These are phyloP conservation scores for Fraxinus sp. DNA, from an alignment of 305 asterid genomes.

Conservation along the genomic window DNA sequence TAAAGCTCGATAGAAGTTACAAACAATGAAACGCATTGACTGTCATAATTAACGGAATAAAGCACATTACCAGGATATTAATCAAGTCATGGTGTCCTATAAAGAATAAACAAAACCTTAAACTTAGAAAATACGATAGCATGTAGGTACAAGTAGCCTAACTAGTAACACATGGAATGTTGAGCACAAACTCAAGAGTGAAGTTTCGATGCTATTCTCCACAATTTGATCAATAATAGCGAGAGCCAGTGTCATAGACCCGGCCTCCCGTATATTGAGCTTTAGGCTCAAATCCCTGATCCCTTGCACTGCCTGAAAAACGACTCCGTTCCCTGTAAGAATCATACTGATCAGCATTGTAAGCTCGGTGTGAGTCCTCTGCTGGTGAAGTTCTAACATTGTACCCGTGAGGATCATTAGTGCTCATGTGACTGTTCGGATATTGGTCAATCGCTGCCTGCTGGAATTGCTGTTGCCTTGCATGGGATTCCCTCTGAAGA, in stretches of 20 bases:
- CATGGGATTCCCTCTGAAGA: slow-evolving; percentile 70
- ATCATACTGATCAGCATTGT: slow-evolving; percentile 53
- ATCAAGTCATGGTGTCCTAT: slow-evolving; percentile 9
- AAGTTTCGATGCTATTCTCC: not conserved
- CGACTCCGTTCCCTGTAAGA: slow-evolving; percentile 63
- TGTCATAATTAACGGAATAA: not conserved
- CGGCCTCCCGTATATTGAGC: slow-evolving; percentile 76
- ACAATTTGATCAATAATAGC: slow-evolving; percentile 42
- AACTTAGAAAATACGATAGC: not conserved
- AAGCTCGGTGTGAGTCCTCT: slow-evolving; percentile 53
- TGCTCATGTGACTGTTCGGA: slow-evolving; percentile 44
- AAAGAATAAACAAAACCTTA: not conserved
- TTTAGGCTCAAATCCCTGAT: slow-evolving; percentile 65
- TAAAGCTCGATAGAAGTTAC: not conserved
- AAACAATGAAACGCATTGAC: not conserved
- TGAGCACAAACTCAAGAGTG: not conserved
- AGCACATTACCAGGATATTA: slow-evolving; percentile 26
- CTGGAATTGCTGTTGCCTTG: slow-evolving; percentile 76
- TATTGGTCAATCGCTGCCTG: slow-evolving; percentile 57
- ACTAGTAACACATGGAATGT: slow-evolving; percentile 11
- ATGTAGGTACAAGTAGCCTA: slow-evolving; percentile 8
- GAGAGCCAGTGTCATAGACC: slow-evolving; percentile 59
- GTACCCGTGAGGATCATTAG: slow-evolving; percentile 53
- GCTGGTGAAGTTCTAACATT: slow-evolving; percentile 33
- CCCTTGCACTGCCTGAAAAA: slow-evolving; percentile 51